Evolutionary conservation across 257 asterid genomes (phyloP).

Genomic region (Fraxinus excelsior): DNA sequence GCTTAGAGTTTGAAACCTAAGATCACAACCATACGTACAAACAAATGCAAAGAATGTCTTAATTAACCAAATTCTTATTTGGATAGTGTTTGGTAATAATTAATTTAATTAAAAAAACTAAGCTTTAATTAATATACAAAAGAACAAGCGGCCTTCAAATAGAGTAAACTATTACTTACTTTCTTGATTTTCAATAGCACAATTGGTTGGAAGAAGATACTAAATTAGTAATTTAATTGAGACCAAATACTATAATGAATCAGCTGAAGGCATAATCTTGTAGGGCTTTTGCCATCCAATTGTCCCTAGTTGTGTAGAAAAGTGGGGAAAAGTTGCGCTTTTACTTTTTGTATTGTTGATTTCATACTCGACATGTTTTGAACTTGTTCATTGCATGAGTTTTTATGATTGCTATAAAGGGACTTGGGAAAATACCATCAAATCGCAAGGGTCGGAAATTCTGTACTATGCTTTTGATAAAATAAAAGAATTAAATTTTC

Average conservation of each 20-base stretch:
- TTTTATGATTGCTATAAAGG: background rate
- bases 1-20: background rate
- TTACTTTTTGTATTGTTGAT: background rate
- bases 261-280: background rate
- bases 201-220: background rate
- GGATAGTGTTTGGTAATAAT: background rate
- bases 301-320: background rate
- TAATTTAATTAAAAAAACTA: background rate
- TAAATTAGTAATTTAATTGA: background rate
- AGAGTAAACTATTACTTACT: background rate
- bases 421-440: background rate
- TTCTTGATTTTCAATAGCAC: background rate
- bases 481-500: background rate
- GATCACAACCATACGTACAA: background rate
- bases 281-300: background rate
- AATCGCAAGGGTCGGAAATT: background rate
- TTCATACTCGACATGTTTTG: background rate
- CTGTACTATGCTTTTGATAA: background rate
- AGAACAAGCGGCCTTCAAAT: background rate
- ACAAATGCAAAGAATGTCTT: slow-evolving; percentile 2
- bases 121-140: background rate
- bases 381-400: background rate
- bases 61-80: background rate
- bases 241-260: background rate
- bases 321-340: background rate